A percentile compares a stretch with the other conserved stretches of the same genome.
These are phyloP conservation scores for Salix arbutifolia DNA, from an alignment of 345 rosid genomes.

Conservation along the genomic window DNA sequence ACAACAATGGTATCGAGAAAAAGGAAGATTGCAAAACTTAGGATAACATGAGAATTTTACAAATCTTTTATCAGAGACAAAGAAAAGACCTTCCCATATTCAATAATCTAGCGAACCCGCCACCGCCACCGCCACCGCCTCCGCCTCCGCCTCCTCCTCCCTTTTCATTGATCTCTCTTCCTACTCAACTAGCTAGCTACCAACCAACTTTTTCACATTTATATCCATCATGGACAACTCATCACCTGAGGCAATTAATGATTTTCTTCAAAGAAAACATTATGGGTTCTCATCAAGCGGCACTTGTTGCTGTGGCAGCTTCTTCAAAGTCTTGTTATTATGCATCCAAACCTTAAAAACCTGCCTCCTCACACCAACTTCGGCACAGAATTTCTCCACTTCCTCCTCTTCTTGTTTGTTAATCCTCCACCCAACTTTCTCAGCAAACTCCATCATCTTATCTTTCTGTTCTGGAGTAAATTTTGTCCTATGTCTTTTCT, in stretches of 20 bases:
- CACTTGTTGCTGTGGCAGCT: conserved; percentile 25
- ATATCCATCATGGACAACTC: background rate
- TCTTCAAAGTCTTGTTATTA: conserved; percentile 66
- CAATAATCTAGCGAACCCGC: background rate
- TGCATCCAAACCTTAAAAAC: conserved; percentile 93
- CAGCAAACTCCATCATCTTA: conserved; percentile 75
- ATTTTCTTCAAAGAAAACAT: background rate
- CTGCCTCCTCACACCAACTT: conserved; percentile 62
- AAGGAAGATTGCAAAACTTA: background rate
- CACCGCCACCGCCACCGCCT: no score
- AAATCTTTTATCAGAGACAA: background rate
- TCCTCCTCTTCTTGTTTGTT: conserved; percentile 64
- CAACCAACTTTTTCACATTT: background rate
- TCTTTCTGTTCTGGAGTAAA: conserved; percentile 69
- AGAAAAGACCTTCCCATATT: background rate
- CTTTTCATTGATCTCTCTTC: background rate
- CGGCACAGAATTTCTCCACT: conserved; percentile 55
- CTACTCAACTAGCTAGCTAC: background rate
- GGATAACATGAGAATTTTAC: conserved; percentile 12
- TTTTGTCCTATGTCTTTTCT: conserved; percentile 65
- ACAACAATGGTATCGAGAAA: background rate
- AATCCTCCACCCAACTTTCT: conserved; percentile 73
- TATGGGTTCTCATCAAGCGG: background rate
- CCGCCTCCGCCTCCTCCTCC: background rate
- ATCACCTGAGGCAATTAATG: background rate